Percentiles rank a stretch among this genome's conserved stretches.
Evolutionary conservation across 2,329 filamentous ascomycete genomes (phyloP).

Genomic region (Talaromyces sp.): DNA sequence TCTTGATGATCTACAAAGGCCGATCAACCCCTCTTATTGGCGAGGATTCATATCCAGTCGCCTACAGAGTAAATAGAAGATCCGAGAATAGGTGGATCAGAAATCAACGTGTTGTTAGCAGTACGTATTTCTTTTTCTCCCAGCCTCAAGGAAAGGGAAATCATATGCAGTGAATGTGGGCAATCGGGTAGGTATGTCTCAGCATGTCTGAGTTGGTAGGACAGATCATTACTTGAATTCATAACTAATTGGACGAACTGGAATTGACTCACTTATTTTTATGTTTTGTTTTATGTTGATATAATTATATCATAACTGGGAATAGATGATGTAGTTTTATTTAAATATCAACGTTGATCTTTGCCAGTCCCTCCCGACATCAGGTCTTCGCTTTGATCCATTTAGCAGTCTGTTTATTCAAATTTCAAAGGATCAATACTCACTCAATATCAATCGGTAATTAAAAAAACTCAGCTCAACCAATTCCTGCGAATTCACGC

Average conservation of each 20-base stretch:
- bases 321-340: neutral
- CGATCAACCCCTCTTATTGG: constrained; percentile 6
- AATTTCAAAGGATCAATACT: neutral
- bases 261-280: neutral
- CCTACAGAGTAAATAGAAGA: neutral
- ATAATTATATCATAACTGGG: neutral
- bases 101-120: neutral
- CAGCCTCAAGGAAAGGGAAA: neutral
- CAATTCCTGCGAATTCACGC: neutral
- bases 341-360: neutral
- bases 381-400: neutral
- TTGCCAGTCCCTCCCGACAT: constrained; percentile 1
- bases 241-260: neutral
- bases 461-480: neutral
- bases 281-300: neutral
- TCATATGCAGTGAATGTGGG: neutral
- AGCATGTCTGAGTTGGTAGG: neutral
- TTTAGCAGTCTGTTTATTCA: too few relatives aligned
- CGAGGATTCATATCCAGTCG: neutral
- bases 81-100: neutral
- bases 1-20: constrained; percentile 1
- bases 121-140: neutral
- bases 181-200: neutral
- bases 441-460: neutral
- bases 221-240: neutral